These are phyloP conservation scores for Bruguiera hainesii DNA, from an alignment of 441 rosid genomes.

Conservation along the genomic window DNA sequence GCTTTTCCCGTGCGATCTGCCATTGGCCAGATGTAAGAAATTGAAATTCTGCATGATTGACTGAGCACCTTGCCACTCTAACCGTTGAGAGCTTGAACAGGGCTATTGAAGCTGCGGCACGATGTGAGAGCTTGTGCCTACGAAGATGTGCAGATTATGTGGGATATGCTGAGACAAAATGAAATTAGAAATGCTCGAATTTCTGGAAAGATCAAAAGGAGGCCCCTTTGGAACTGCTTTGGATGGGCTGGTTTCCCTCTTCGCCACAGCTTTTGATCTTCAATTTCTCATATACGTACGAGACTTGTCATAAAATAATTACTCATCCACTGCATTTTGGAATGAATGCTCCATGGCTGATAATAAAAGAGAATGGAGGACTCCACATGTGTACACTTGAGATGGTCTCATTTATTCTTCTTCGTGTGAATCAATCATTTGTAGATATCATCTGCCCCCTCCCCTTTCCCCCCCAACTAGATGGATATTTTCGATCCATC, in stretches of 20 bases:
- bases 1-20: too few relatives aligned
- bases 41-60: too few relatives aligned
- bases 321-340: constrained; percentile 5
- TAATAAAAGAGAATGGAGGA: constrained; percentile 12
- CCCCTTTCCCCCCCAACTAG: not conserved
- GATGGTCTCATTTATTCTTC: constrained; percentile 3
- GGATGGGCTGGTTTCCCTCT: constrained; percentile 39
- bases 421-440: not conserved
- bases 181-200: constrained; percentile 24
- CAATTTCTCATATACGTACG: not conserved
- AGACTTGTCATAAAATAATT: not conserved
- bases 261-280: constrained; percentile 22
- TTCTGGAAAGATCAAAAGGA: constrained; percentile 24
- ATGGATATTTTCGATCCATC: constrained; percentile 13
- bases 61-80: too few relatives aligned
- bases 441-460: constrained; percentile 20
- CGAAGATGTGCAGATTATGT: constrained; percentile 52
- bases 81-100: constrained; percentile 16
- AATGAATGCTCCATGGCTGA: constrained; percentile 5
- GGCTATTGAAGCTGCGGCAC: constrained; percentile 36
- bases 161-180: constrained; percentile 45
- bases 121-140: constrained; percentile 54
- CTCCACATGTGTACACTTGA: not conserved
- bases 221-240: constrained; percentile 30
- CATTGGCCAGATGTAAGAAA: too few relatives aligned